These are phyloP conservation scores for Fusarium sarcochroum DNA, from an alignment of 2,329 filamentous ascomycete genomes.

Conservation along the genomic window DNA sequence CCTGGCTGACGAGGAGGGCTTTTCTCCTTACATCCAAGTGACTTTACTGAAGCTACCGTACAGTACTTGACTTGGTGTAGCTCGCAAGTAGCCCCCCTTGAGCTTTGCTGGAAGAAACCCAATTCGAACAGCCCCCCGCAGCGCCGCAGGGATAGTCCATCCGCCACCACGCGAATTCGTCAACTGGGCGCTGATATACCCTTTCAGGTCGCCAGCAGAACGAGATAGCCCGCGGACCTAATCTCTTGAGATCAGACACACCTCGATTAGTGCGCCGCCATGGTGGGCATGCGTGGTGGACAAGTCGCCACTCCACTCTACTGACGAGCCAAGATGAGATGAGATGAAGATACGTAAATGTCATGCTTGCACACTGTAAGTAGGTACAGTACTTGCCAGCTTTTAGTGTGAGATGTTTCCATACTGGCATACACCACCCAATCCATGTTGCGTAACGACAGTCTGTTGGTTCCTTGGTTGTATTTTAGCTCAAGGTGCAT, in stretches of 20 bases:
- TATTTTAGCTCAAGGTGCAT: constrained; percentile 29
- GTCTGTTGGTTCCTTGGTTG: constrained; percentile 1
- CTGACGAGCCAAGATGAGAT: constrained; percentile 28
- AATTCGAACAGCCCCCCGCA: constrained; percentile 33
- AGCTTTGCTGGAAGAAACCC: constrained; percentile 6
- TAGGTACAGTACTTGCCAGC: not conserved
- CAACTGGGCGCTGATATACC: constrained; percentile 45
- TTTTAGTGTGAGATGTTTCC: constrained; percentile 8
- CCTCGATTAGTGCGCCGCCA: constrained; percentile 47
- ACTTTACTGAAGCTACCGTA: constrained; percentile 7
- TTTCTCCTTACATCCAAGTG: constrained; percentile 24
- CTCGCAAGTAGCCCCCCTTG: constrained; percentile 18
- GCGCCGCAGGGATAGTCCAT: constrained; percentile 42
- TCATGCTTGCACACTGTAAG: not conserved
- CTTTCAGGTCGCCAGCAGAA: constrained; percentile 24
- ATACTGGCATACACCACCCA: constrained; percentile 7
- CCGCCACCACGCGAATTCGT: constrained; percentile 47
- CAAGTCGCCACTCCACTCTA: constrained; percentile 30
- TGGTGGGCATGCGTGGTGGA: constrained; percentile 27
- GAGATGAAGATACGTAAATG: constrained; percentile 38
- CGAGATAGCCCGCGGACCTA: constrained; percentile 47
- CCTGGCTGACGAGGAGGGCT: constrained; percentile 18
- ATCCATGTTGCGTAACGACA: constrained; percentile 13
- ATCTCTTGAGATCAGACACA: constrained; percentile 50
- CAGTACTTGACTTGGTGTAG: constrained; percentile 14